Evolutionary conservation across 2,329 filamentous ascomycete genomes (phyloP), one percentile per base, ranked within the genome.

Genomic region (Trichophyton equinum): DNA sequence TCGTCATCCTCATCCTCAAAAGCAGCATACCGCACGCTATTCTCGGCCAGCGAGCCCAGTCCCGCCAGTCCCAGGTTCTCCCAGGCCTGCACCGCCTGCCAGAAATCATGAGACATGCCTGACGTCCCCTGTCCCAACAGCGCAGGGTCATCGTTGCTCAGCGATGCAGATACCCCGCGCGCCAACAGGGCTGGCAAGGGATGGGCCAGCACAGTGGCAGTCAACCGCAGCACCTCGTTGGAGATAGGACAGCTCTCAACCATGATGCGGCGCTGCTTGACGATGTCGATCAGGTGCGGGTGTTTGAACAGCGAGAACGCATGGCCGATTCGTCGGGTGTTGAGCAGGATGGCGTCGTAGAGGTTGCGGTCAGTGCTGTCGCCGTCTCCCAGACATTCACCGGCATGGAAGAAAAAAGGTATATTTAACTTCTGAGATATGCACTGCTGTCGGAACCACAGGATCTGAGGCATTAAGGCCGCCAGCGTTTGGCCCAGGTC

Each of bases 361-460:
- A 97, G 81, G 73, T 96, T 96, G 64, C 84, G 78, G 68, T 96
- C 91, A 0, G 87, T 86, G n/a, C 78, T 80, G 67, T 85, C 85
- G 38, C 90, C 91, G 63, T 88, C 85, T 13, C 90, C 90, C 0
- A 95, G 82, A 38, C 85, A 89, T 74, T 96, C 91, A 65, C 91
- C 92, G 0, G 92, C 91, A 72, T 96, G 91, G 77, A 97, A 95
- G 78, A 95, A 95, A 77, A 96, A 96, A 0, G 92, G 92, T 6
- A 99, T 85, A 57, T 91, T 84, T 40, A 96, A 82, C 1, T 82
- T 84, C 68, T 90, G 86, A 69, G 89, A 81, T 0, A 83, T 82
- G 71, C 91, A 96, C 67, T 86, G 83, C 73, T 94, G 91, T 64
- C 86, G 85, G 80, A 97, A 96, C 90, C 90, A 96, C 73, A 96